These are phyloP conservation scores for Mortierella sp. DNA, from an alignment of 371 early-diverging fungal genomes.

Conservation along the genomic window DNA sequence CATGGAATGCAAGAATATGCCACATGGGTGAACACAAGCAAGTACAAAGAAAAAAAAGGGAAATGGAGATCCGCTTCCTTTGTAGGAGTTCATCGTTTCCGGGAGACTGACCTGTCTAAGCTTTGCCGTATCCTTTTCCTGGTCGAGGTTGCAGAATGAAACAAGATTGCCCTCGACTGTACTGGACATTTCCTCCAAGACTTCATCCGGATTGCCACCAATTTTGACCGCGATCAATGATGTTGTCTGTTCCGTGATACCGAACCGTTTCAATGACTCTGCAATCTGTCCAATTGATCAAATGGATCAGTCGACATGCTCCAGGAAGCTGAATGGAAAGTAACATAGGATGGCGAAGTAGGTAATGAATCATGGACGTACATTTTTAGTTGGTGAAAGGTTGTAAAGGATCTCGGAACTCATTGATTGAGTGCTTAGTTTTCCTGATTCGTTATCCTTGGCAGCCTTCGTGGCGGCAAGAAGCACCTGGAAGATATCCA, in stretches of 20 bases:
- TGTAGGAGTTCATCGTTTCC: too few species aligned
- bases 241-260: constrained; percentile 59
- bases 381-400: constrained; percentile 64
- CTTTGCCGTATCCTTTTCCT: constrained; percentile 44
- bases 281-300: constrained; percentile 54
- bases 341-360: too few species aligned
- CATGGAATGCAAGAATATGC: too few species aligned
- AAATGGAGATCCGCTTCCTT: constrained; percentile 3
- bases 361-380: constrained; percentile 39
- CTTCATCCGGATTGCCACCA: constrained; percentile 58
- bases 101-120: constrained; percentile 51
- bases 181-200: constrained; percentile 47
- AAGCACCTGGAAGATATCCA: constrained; percentile 60
- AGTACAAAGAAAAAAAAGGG: not conserved
- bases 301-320: constrained; percentile 8
- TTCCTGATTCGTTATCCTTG: constrained; percentile 57
- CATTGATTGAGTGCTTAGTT: constrained; percentile 64
- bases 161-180: constrained; percentile 43
- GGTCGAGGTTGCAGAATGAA: constrained; percentile 48
- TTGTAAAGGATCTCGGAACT: constrained; percentile 69
- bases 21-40: too few species aligned
- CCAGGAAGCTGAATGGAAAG: too few species aligned
- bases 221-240: constrained; percentile 62
- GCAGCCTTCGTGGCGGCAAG: constrained; percentile 64
- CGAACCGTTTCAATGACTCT: constrained; percentile 65